Evolutionary conservation across 2,329 filamentous ascomycete genomes (phyloP).

Genomic region (Fusarium buharicum): DNA sequence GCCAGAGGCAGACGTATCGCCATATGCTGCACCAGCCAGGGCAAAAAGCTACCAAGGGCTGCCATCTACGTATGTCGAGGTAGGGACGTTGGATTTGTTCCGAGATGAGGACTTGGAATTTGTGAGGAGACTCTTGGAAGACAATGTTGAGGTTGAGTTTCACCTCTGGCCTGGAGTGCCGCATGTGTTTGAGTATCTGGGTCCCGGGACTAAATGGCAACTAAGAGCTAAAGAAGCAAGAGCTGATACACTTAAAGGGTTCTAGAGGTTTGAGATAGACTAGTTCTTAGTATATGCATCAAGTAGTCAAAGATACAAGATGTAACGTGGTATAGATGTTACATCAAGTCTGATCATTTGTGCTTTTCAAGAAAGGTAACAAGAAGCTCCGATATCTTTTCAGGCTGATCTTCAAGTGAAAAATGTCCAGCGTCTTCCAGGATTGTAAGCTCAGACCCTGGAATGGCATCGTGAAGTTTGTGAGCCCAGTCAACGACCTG

Average conservation of each 20-base stretch:
- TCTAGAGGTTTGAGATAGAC: conserved; percentile 2
- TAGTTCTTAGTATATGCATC: neutral
- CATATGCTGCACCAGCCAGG: conserved; percentile 36
- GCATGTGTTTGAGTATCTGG: conserved; percentile 36
- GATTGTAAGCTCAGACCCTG: conserved; percentile 44
- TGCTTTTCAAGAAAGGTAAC: conserved; percentile 18
- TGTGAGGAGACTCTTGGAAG: conserved; percentile 32
- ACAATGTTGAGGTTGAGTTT: conserved; percentile 39
- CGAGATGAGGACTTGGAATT: conserved; percentile 33
- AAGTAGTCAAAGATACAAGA: neutral
- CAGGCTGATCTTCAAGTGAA: conserved; percentile 46
- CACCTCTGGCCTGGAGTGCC: conserved; percentile 40
- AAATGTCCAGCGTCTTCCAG: conserved; percentile 48
- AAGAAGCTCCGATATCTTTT: conserved; percentile 29
- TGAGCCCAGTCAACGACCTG: conserved; percentile 48
- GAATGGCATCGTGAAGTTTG: conserved; percentile 47
- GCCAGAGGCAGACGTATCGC: conserved; percentile 19
- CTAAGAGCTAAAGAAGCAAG: conserved; percentile 19
- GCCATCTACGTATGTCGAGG: conserved; percentile 32
- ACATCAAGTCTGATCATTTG: neutral
- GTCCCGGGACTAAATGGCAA: conserved; percentile 30
- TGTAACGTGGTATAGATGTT: rapidly evolving
- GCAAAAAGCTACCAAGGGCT: conserved; percentile 22
- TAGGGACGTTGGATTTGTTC: conserved; percentile 38
- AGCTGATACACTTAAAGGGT: conserved; percentile 19